Conservation (phyloP, 139 green algal species). For the Coccomyxa sp. region DNA sequence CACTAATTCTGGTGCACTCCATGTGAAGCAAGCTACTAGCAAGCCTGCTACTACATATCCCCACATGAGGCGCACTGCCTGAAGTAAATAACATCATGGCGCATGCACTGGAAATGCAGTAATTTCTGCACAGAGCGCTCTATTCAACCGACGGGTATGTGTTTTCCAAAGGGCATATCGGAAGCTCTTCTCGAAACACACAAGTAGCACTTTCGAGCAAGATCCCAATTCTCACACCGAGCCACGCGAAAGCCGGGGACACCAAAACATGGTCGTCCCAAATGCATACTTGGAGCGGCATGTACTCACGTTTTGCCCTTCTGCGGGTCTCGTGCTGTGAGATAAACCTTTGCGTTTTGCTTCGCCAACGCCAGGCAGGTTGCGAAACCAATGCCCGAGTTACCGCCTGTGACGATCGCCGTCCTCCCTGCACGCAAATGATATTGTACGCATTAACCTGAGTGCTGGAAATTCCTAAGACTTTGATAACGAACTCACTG, state of each 20-base stretch:
- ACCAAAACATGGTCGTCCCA: neutral
- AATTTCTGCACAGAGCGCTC: too few relatives aligned
- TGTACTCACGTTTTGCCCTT: constrained; percentile 1
- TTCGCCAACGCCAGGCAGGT: constrained; percentile 1
- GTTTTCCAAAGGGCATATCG: too few relatives aligned
- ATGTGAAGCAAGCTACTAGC: too few relatives aligned
- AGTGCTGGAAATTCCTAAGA: neutral
- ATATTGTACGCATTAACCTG: neutral
- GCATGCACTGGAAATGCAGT: neutral
- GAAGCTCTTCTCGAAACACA: neutral
- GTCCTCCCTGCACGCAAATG: neutral
- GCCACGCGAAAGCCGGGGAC: neutral
- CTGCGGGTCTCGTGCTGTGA: neutral
- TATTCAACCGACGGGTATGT: too few relatives aligned
- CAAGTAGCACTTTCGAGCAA: neutral
- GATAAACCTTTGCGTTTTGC: neutral
- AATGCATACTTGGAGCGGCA: neutral
- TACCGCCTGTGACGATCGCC: neutral
- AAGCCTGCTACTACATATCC: too few relatives aligned
- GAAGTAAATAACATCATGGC: too few relatives aligned
- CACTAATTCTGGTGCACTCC: too few relatives aligned
- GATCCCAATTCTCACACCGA: neutral
- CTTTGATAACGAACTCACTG: neutral
- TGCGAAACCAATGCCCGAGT: neutral
- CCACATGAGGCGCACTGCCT: too few relatives aligned